Base-by-base conservation (phyloP, 371 early-diverging fungal species). In the Lichtheimia ramosa region DNA sequence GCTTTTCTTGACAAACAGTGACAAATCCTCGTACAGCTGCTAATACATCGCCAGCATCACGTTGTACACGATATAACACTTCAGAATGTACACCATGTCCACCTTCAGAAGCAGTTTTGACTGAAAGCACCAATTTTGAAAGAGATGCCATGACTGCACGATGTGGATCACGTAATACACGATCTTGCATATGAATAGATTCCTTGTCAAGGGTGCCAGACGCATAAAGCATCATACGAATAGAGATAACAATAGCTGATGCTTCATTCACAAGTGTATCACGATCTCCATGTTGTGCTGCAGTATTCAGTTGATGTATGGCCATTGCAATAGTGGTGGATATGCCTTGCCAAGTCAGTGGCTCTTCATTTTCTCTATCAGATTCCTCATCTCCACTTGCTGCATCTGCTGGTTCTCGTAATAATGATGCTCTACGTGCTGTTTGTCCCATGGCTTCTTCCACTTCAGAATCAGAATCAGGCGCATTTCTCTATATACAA, bases 221-320 rank as follows among this genome's bases (percentile, higher is more conserved):
- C 15, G 92, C 84, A 41, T 86, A 86, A 51, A 97, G 80, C 89
- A 97, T 90, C 50, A 88, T 80, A 20, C 93, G 88, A 59, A 95
- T 89, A n/a, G 93, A 83, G 34, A 89, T 83, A 8, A 95, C 90
- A 12, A 95, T 85, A 16, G 69, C 67, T 0, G 80, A 48, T 6
- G 64, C 43, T 49, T 57, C 48, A 8, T 21, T 21, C 4, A 56
- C 43, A 39, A 70, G 59, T 18, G 39, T 8, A 0, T 57, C 48
- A n/a, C 64, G 63, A 13, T 66, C 63, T 7, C 77, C 69, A 54
- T 57, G 83, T 53, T 87, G 86, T 15, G 87, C 89, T 0, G 89
- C 77, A 16, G 70, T 49, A 62, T 86, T 83, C 39, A 91, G 81
- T 21, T 84, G 80, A 55, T 88, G 81, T 28, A 90, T 84, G 18